Evolutionary conservation across 164 flowering plant genomes (phyloP), one percentile per base, ranked within the genome.

Genomic region (Magnolia changhungtana): DNA sequence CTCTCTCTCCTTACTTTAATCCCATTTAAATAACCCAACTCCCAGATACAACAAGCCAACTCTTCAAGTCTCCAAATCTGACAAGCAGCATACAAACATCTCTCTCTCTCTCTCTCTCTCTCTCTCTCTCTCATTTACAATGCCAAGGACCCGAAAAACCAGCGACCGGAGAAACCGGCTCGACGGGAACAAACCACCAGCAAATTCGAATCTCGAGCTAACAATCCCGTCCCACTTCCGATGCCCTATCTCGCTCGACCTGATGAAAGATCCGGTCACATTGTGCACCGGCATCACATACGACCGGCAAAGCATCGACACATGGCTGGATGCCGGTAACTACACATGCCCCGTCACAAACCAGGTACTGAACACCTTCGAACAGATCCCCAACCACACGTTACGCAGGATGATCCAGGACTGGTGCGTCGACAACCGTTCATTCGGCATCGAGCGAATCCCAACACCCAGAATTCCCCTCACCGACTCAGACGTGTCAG

Each of bases 231-330:
- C 24, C 69, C 84, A 87, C 72, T 95, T 90, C 80, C 87, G 83
- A 74, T 95, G 98, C 76, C 98, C 98, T 27, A 90, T 95, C 18
- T 89, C 97, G 11, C 81, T 92, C 0, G 97, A 95, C 50, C 74
- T 95, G 77, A 93, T 95, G 97, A 93, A 89, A 75, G 98, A 95
- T 76, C 98, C 98, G 8, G 97, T 95, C 31, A 93, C 89, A 1
- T 78, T 93, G 37, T 86, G 91, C 0, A 86, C 94, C 0, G 98
- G 98, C 5, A 90, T 91, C 24, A 90, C 97, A 0, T 95, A 93
- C 63, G 97, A 95, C 65, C 86, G 98, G 0, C 86, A 83, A 50
- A 90, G 86, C 84, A 93, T 95, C 66, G 97, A 93, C 81, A 83
- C 65, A n/a, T 93, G 97, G 98, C 83, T 91, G 2, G 94, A 91